Base-by-base conservation (phyloP, 2,329 filamentous ascomycete species). In the Ophidiomyces ophidiicola region DNA sequence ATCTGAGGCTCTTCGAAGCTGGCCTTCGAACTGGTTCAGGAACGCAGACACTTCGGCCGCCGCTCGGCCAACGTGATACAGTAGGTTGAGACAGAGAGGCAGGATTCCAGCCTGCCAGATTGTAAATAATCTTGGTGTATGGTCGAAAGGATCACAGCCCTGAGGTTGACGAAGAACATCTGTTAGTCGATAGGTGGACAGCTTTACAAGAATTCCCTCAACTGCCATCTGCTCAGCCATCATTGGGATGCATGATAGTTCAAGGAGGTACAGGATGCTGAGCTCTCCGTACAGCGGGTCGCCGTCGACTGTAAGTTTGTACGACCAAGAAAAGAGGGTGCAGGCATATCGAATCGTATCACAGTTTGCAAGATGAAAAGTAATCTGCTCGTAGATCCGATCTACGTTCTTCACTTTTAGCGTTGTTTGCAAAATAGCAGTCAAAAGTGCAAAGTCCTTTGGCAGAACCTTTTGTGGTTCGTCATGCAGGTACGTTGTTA, bases 251-350 rank as follows among this genome's bases (percentile, higher is more conserved):
- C 76, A 79, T 1, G 87, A 94, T 8, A 98, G 71, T 49, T 93
- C 83, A 15, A 94, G 75, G 10, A 98, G 70, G 60, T 96, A 92
- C 18, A 87, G 71, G 28, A 94, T 72, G 51, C 82, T 83, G n/a
- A 94, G 73, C 55, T 94, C 87, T 47, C 87, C 90, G 58, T 94
- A 96, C 20, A 96, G 69, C 0, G 90, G 88, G 54, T 96, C 88
- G 19, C 78, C 76, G 41, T 80, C 73, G 24, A 80, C 71, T 0
- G 80, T 74, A 17, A 96, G 70, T 48, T 80, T 77, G 58, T 96
- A 86, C 3, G 88, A 76, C 90, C 90, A 98, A 0, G 86, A 94
- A 61, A 88, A 96, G 4, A 98, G 71, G 23, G 82, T 85, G 4
- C 80, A 78, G 0, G 86, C 87, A 44, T 86, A 82, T 51, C 88